Base-by-base conservation (phyloP, 345 rosid species). In the Eucalyptus regnans region DNA sequence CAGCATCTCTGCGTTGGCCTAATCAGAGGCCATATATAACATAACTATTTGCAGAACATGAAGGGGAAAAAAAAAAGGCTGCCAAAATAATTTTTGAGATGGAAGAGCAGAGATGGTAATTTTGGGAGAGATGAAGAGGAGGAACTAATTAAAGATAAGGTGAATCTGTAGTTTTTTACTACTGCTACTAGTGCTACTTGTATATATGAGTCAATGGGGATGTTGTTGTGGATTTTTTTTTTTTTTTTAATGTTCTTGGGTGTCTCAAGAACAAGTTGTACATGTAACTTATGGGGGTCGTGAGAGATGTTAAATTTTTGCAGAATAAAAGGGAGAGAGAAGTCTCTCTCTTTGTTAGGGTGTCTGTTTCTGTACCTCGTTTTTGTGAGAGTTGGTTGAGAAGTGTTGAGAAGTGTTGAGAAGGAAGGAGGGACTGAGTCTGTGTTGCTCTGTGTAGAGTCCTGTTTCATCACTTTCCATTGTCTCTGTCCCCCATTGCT, bases 1-100 rank as follows among this genome's bases (percentile, higher is more conserved):
- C 88, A 87, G 90, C 89, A 86, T 90, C 90, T 88, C 91, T 10
- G 90, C 91, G 58, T 48, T 89, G 31, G 90, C 91, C 27, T 90
- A 86, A 89, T 29, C 88, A 25, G 46, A 25, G 48, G 46, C 15
- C 83, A 76, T 9, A 5, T 20, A 76, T 76, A 37, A 76, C 83
- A 37, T 76, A 76, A 76, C 27, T 76, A 76, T 86, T 11, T 86
- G 88, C 52, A 87, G 51, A 87, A 41, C 79, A 44, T 58, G 68
- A 46, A 43, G 44, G 80, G 5, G 16, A 58, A 66, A 43, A 18
- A 18, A 52, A 49, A 44, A n/a, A 23, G 43, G 85, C 81, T 50
- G 52, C 33, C 13, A 48, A 66, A 9, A 71, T 56, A 20, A 51
- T 46, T 71, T 86, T 89, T 86, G 86, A 27, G 54, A 66, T 66